A percentile compares a stretch with the other conserved stretches of the same genome.
These are phyloP conservation scores for Massariosphaeria phaeospora DNA, from an alignment of 495 filamentous ascomycete species.

Conservation along the genomic window DNA sequence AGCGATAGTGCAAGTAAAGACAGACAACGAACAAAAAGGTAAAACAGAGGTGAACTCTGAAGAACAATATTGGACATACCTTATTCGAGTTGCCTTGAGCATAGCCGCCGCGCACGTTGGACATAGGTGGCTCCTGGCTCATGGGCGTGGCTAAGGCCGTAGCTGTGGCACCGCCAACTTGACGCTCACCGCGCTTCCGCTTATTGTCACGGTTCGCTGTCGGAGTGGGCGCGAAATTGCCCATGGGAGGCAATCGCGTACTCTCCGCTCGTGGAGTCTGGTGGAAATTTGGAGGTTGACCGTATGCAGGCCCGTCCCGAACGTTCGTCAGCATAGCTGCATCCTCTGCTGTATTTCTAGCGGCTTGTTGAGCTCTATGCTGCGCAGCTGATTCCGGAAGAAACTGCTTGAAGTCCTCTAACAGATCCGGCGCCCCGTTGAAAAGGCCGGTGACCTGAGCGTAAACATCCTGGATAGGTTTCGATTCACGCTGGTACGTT, in stretches of 20 bases:
- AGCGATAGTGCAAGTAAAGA: not conserved
- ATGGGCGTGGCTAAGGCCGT: constrained; percentile 23
- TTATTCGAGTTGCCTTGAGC: constrained; percentile 50
- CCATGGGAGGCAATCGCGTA: constrained; percentile 70
- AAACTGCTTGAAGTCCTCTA: constrained; percentile 99
- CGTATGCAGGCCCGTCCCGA: constrained; percentile 50
- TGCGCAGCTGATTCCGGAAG: constrained; percentile 93
- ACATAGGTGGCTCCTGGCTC: constrained; percentile 36
- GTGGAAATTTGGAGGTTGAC: constrained; percentile 40
- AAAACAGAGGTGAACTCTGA: not conserved
- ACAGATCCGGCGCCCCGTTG: constrained; percentile 85
- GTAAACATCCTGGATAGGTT: constrained; percentile 98
- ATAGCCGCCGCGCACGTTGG: constrained; percentile 23
- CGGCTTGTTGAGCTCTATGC: constrained; percentile 63
- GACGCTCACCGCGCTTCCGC: constrained; percentile 57
- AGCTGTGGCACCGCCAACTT: constrained; percentile 18
- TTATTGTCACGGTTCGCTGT: constrained; percentile 78
- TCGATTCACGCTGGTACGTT: constrained; percentile 96
- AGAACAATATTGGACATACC: constrained; percentile 39
- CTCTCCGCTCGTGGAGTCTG: constrained; percentile 40
- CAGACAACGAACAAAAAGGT: not conserved
- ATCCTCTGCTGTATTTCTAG: constrained; percentile 65
- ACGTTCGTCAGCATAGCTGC: constrained; percentile 57
- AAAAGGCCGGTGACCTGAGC: constrained; percentile 95
- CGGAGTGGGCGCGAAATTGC: constrained; percentile 82